Evolutionary conservation across 2,329 filamentous ascomycete species (phyloP), one percentile per base, ranked within the genome.

Genomic region (Ceratocystiopsis sp.): DNA sequence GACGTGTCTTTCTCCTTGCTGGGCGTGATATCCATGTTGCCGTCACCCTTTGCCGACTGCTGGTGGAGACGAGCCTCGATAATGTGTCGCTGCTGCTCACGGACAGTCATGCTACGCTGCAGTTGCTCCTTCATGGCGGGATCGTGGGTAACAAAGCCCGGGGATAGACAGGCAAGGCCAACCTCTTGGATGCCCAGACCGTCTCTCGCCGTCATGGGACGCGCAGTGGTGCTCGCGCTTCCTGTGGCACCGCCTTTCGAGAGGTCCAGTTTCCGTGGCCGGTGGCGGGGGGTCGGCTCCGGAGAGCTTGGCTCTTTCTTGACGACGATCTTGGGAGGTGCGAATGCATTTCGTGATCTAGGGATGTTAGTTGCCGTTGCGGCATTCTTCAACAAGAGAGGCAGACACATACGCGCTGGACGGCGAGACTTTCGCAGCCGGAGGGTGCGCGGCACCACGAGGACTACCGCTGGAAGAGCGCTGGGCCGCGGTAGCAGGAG

Each of bases 231-330:
- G 25, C 73, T 69, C 14, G 68, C 67, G 44, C 65, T 69, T 34
- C 69, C 67, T 47, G 65, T 63, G 40, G 63, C 56, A 1, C 63
- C 63, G 52, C 73, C 73, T 57, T 78, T 79, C 49, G 83, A 84
- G 32, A 93, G 71, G 59, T 91, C 83, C 45, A 93, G 71, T 55
- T 76, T 80, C 55, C 80, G 74, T 14, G 84, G 84, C 46, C 84
- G 73, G 55, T 84, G 84, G 42, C 83, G 74, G 43, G 80, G 73
- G 46, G 76, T 69, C 55, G 91, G 75, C 49, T 81, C 81, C 43
- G 89, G 89, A 39, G 89, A 95, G 37, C 81, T 75, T 33, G 87
- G 87, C 61, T 98, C 91, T 63, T 95, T 95, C 69, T 96, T 96
- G 46, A 98, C 87, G 50, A 93, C 73, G 49, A 95, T 93, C 64